Conservation (phyloP, 1,139 yeast genomes). For the Pichia sp. region DNA sequence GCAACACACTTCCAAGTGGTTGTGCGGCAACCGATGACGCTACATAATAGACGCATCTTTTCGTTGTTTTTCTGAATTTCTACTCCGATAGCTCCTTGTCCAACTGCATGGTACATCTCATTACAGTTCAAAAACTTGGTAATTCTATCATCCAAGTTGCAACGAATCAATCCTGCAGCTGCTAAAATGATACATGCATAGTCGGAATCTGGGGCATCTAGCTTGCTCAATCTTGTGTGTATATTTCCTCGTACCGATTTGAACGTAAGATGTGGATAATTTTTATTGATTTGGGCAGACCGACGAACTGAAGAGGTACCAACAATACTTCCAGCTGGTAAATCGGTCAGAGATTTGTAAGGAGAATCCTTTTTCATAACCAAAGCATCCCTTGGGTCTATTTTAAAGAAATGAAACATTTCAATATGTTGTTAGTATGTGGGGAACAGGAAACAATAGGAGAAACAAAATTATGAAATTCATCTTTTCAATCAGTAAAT, state of each 20-base stretch:
- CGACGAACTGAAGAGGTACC: constrained; percentile 95
- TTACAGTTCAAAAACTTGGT: constrained; percentile 64
- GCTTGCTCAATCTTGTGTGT: constrained; percentile 72
- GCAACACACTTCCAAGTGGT: constrained; percentile 81
- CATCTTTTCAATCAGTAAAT: constrained; percentile 12
- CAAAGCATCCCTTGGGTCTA: constrained; percentile 89
- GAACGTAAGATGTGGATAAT: constrained; percentile 52
- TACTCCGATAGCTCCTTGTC: constrained; percentile 94
- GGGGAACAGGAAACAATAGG: not conserved
- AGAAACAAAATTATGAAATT: not conserved
- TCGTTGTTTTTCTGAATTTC: constrained; percentile 76
- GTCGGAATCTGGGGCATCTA: constrained; percentile 65
- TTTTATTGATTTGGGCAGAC: constrained; percentile 69
- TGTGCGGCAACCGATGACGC: constrained; percentile 59
- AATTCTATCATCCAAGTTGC: constrained; percentile 69
- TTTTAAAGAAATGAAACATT: not conserved
- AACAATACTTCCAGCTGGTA: constrained; percentile 81
- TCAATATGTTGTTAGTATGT: constrained; percentile 14
- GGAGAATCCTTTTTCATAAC: constrained; percentile 67
- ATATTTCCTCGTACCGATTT: constrained; percentile 88
- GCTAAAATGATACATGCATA: constrained; percentile 82
- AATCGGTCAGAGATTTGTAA: constrained; percentile 59
- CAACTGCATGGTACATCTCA: constrained; percentile 93
- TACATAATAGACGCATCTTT: constrained; percentile 53
- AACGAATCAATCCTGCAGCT: constrained; percentile 81